A percentile compares a stretch with the other conserved stretches of the same genome.
phyloP scores from a whole-genome alignment of 495 filamentous ascomycete genomes.

The Talaromyces nanjingensis region DNA sequence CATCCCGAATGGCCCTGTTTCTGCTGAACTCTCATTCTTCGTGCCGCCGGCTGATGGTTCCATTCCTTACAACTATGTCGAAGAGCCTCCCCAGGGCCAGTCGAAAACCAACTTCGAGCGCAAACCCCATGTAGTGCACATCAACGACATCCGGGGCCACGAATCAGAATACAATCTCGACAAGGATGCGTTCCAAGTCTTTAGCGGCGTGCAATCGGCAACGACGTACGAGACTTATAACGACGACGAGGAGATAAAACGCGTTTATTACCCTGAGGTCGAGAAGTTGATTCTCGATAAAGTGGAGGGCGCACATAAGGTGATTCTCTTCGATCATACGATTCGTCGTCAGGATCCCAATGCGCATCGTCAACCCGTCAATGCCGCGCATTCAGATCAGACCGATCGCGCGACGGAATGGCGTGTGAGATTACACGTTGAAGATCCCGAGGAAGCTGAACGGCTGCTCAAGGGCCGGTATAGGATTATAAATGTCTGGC shows the following conservation, averaged over 20 bases:
- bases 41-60: conserved; percentile 54
- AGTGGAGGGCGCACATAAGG: conserved; percentile 52
- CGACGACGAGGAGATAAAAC: conserved; percentile 54
- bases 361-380: conserved; percentile 57
- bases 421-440: conserved; percentile 60
- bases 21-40: conserved; percentile 63
- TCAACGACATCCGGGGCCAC: conserved; percentile 61
- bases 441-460: conserved; percentile 48
- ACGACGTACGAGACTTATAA: conserved; percentile 51
- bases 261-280: conserved; percentile 79
- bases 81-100: conserved; percentile 50
- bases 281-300: conserved; percentile 54
- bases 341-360: conserved; percentile 55
- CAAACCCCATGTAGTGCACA: conserved; percentile 33
- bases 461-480: conserved; percentile 53
- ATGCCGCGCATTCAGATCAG: conserved; percentile 77
- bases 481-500: conserved; percentile 86
- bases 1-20: conserved; percentile 62
- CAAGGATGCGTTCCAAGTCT: conserved; percentile 61
- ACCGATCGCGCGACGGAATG: conserved; percentile 53
- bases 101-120: conserved; percentile 56
- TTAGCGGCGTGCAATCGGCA: conserved; percentile 41
- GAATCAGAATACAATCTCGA: conserved; percentile 61
- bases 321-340: conserved; percentile 87
- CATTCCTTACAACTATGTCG: conserved; percentile 64